A percentile compares a stretch with the other conserved stretches of the same genome.
These are phyloP conservation scores for Vitis hybrid DNA, from an alignment of 177 flowering plant species.

Conservation along the genomic window DNA sequence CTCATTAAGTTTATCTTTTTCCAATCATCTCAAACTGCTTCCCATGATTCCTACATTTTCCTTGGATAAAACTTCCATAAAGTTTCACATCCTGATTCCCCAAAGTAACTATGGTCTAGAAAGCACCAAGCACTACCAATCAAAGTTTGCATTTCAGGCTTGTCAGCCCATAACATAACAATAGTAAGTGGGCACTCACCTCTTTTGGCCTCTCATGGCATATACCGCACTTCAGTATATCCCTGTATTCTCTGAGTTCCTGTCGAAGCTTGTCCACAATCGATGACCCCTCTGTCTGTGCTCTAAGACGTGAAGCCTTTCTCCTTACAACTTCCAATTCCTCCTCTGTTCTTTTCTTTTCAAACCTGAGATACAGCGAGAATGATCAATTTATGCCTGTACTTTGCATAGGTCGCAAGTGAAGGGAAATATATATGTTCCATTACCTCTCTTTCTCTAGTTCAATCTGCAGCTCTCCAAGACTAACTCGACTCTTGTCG, in stretches of 20 bases:
- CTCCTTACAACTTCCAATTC: constrained; percentile 64
- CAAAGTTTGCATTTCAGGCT: too few relatives aligned
- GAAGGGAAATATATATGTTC: background rate
- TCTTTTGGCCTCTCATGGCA: constrained; percentile 92
- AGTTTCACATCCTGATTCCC: background rate
- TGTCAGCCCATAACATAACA: too few relatives aligned
- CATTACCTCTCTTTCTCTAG: constrained; percentile 75
- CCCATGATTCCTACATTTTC: background rate
- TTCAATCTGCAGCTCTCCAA: constrained; percentile 60
- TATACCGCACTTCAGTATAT: constrained; percentile 81
- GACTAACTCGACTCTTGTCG: constrained; percentile 43
- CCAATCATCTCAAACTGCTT: background rate
- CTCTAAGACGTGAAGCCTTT: constrained; percentile 54
- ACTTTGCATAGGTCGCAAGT: background rate
- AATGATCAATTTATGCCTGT: background rate
- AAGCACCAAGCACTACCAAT: too few relatives aligned
- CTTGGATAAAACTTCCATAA: background rate
- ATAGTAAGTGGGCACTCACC: constrained; percentile 40
- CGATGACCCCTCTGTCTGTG: constrained; percentile 63
- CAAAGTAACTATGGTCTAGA: too few relatives aligned
- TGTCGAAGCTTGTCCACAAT: constrained; percentile 68
- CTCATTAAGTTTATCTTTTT: background rate
- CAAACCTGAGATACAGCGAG: constrained; percentile 47
- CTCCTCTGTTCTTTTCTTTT: constrained; percentile 77
- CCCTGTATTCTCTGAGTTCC: constrained; percentile 78